Conservation (phyloP, 2,329 filamentous ascomycete genomes). For the Neofusicoccum sp. region DNA sequence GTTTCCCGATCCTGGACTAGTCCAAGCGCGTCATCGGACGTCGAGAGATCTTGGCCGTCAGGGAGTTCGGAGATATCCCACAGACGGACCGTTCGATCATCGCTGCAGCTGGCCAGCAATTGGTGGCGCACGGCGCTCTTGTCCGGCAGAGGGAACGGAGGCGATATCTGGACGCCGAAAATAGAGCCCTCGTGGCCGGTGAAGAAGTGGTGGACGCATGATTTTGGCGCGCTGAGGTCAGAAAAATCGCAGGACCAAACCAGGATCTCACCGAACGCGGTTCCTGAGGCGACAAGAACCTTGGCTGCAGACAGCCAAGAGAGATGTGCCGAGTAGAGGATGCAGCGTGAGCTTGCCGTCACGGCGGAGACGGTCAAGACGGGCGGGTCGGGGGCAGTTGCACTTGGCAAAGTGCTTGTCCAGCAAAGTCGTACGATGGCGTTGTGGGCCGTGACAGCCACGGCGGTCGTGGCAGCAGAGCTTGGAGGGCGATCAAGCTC, state of each 20-base stretch:
- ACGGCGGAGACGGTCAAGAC: slow-evolving; percentile 46
- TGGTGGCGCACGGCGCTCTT: slow-evolving; percentile 47
- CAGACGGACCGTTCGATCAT: slow-evolving; percentile 83
- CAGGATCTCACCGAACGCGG: slow-evolving; percentile 90
- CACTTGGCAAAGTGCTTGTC: slow-evolving; percentile 10
- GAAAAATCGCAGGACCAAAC: slow-evolving; percentile 72
- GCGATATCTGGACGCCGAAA: slow-evolving; percentile 81
- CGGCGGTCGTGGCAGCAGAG: slow-evolving; percentile 26
- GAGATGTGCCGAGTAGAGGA: slow-evolving; percentile 82
- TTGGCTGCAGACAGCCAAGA: slow-evolving; percentile 57
- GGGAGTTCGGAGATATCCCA: slow-evolving; percentile 73
- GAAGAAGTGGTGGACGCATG: slow-evolving; percentile 56
- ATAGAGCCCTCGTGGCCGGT: slow-evolving; percentile 85
- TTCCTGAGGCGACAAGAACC: slow-evolving; percentile 80
- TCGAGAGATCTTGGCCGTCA: slow-evolving; percentile 18
- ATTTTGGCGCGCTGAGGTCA: slow-evolving; percentile 19
- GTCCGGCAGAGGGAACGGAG: slow-evolving; percentile 23
- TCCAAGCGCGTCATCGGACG: slow-evolving; percentile 30
- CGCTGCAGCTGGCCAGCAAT: slow-evolving; percentile 87
- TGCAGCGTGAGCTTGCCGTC: slow-evolving; percentile 70
- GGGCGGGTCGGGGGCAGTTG: background rate
- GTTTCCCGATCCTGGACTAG: slow-evolving; percentile 38
- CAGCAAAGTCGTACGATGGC: slow-evolving; percentile 56
- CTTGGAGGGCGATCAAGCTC: slow-evolving; percentile 5
- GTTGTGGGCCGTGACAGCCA: slow-evolving; percentile 82